These are phyloP conservation scores for Dioszegia aurantiaca DNA, from an alignment of 768 basidiomycete species.

Conservation along the genomic window DNA sequence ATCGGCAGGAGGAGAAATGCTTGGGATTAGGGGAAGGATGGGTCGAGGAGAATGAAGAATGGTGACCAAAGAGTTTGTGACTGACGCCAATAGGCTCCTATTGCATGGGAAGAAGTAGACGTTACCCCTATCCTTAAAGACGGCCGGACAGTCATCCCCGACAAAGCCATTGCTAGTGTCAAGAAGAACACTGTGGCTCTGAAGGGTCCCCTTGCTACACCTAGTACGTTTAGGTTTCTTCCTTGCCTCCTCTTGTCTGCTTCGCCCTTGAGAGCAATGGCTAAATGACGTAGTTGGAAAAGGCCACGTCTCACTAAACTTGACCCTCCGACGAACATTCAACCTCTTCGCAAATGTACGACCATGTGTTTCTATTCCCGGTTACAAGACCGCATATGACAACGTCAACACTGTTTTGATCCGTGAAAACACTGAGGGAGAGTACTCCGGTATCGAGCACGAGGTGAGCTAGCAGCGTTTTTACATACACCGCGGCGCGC, in stretches of 20 bases:
- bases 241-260: no score
- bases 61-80: not conserved
- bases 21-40: not conserved
- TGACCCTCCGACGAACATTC: conserved; percentile 95
- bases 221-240: conserved; percentile 80
- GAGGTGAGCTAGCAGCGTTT: conserved; percentile 73
- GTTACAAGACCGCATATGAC: conserved; percentile 97
- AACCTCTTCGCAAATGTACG: conserved; percentile 98
- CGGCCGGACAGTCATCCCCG: conserved; percentile 96
- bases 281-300: conserved; percentile 73
- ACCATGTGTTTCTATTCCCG: conserved; percentile 90
- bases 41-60: not conserved
- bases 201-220: conserved; percentile 96
- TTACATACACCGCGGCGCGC: no score
- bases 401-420: conserved; percentile 95
- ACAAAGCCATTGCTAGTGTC: conserved; percentile 81
- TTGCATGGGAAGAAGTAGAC: conserved; percentile 98
- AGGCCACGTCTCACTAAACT: conserved; percentile 95
- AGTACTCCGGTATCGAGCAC: conserved; percentile 99
- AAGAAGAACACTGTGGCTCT: conserved; percentile 96
- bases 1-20: not conserved
- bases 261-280: not conserved
- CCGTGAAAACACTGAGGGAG: conserved; percentile 99
- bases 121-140: conserved; percentile 89
- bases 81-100: conserved; percentile 68